A percentile compares a stretch with the other conserved stretches of the same genome.
These are phyloP conservation scores for Lodderomyces orthopsilosis DNA, from an alignment of 1,139 yeast species.

Conservation along the genomic window DNA sequence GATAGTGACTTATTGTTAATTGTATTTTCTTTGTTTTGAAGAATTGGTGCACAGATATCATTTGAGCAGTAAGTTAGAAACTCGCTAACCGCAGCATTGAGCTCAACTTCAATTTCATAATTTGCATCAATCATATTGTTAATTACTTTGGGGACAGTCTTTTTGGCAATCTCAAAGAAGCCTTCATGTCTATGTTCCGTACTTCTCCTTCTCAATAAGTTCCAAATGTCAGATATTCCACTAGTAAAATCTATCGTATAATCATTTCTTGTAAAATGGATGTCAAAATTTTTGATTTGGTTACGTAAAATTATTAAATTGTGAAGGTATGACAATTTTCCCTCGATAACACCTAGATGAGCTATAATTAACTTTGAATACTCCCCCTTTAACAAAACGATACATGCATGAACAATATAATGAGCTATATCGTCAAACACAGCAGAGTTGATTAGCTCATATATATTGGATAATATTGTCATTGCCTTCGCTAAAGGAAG, in stretches of 20 bases:
- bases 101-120: slow-evolving; percentile 68
- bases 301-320: slow-evolving; percentile 69
- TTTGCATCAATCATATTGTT: slow-evolving; percentile 86
- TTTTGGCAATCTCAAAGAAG: slow-evolving; percentile 54
- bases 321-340: slow-evolving; percentile 66
- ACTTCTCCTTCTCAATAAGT: slow-evolving; percentile 38
- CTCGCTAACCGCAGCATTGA: slow-evolving; percentile 67
- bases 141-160: slow-evolving; percentile 78
- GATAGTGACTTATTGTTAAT: slow-evolving; percentile 9
- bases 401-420: slow-evolving; percentile 76
- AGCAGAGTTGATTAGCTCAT: slow-evolving; percentile 69
- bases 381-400: slow-evolving; percentile 49
- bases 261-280: slow-evolving; percentile 71
- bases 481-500: slow-evolving; percentile 75
- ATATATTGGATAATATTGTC: slow-evolving; percentile 69
- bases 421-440: slow-evolving; percentile 92
- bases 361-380: slow-evolving; percentile 47
- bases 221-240: slow-evolving; percentile 62
- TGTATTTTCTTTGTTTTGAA: slow-evolving; percentile 19
- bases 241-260: slow-evolving; percentile 73
- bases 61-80: slow-evolving; percentile 47
- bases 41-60: slow-evolving; percentile 32
- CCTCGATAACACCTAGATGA: slow-evolving; percentile 50
- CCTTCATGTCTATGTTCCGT: slow-evolving; percentile 34
- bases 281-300: slow-evolving; percentile 76